Conservation (phyloP, 106 monocot genomes). For the Dactylorhiza incarnata region DNA sequence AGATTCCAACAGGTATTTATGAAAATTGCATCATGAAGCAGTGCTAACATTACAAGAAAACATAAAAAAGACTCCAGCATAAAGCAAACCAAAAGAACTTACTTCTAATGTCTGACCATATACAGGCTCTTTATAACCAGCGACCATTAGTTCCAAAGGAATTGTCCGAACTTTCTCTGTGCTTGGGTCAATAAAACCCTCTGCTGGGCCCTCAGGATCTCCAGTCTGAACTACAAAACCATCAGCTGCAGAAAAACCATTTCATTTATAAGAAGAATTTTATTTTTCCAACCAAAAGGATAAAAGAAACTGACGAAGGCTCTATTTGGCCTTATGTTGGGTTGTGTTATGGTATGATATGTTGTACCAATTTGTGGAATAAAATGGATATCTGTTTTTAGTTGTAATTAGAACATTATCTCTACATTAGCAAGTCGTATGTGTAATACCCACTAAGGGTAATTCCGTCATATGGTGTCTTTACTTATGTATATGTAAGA, state of each 20-base stretch:
- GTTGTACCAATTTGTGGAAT: too few species aligned
- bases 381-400: too few species aligned
- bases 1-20: background rate
- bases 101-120: constrained; percentile 95
- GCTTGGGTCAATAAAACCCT: constrained; percentile 28
- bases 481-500: too few species aligned
- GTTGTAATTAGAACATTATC: too few species aligned
- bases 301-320: too few species aligned
- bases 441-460: too few species aligned
- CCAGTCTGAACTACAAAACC: constrained; percentile 99
- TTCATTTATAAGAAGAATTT: background rate
- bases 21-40: background rate
- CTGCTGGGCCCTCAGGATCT: constrained; percentile 74
- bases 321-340: too few species aligned
- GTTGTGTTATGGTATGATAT: too few species aligned
- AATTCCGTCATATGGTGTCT: too few species aligned
- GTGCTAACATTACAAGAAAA: background rate
- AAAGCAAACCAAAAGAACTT: constrained; percentile 10
- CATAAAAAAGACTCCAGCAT: background rate
- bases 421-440: too few species aligned
- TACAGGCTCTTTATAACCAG: constrained; percentile 76
- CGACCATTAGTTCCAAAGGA: constrained; percentile 80
- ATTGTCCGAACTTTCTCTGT: constrained; percentile 31
- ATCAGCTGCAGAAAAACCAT: constrained; percentile 66
- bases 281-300: background rate